phyloP scores from a whole-genome alignment of 495 filamentous ascomycete species.

The Penicillium paxilli region DNA sequence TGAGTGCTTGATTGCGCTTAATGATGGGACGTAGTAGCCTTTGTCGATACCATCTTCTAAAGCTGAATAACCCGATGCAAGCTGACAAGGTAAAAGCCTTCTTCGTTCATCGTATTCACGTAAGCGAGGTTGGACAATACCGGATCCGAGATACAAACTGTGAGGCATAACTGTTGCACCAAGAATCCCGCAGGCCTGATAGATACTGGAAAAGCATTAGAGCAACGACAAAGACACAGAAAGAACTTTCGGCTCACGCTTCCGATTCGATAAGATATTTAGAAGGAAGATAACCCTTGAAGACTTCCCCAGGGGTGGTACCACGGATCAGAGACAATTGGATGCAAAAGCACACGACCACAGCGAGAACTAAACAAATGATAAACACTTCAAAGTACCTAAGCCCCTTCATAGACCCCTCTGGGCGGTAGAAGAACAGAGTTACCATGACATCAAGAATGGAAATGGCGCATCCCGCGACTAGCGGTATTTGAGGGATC shows the following conservation, averaged over 20 bases:
- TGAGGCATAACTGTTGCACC: constrained; percentile 96
- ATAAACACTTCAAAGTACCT: constrained; percentile 81
- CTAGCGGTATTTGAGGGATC: constrained; percentile 75
- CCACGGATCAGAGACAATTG: constrained; percentile 76
- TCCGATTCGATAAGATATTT: constrained; percentile 65
- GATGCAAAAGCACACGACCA: constrained; percentile 86
- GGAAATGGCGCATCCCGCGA: constrained; percentile 84
- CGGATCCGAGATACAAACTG: constrained; percentile 81
- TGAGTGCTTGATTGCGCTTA: constrained; percentile 71
- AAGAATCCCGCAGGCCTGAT: constrained; percentile 88
- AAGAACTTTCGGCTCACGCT: constrained; percentile 43
- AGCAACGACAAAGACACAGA: not conserved
- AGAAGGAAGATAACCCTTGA: constrained; percentile 81
- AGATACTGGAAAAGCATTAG: constrained; percentile 53
- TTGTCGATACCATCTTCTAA: constrained; percentile 50
- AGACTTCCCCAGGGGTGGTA: constrained; percentile 71
- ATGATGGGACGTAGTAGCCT: constrained; percentile 74
- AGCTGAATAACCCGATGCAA: constrained; percentile 36
- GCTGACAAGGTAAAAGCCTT: constrained; percentile 51
- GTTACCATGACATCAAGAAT: constrained; percentile 83
- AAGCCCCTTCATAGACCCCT: constrained; percentile 70
- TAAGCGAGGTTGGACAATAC: constrained; percentile 80
- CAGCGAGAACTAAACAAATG: constrained; percentile 73
- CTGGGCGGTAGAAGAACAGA: constrained; percentile 77
- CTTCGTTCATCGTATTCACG: constrained; percentile 69